These are phyloP conservation scores for Solanum paucissectum DNA, from an alignment of 257 asterid genomes.

Conservation along the genomic window DNA sequence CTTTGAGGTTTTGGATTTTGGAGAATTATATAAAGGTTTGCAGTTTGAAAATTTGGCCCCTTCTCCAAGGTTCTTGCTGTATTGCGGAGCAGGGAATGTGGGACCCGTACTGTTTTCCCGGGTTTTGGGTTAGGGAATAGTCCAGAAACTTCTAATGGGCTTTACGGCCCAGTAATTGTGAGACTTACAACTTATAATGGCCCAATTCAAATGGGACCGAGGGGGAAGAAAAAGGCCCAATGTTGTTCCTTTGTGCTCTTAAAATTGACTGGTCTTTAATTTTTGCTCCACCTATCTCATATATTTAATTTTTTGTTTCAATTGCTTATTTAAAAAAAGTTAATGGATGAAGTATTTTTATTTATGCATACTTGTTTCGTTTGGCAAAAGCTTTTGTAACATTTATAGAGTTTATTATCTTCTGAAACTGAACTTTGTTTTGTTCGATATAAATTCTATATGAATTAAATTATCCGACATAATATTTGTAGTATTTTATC, in stretches of 20 bases:
- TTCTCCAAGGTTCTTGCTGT: slow-evolving; percentile 10
- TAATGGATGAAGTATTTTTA: background rate
- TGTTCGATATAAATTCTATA: background rate
- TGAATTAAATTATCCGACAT: background rate
- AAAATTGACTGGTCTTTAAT: too few species aligned
- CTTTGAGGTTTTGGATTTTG: background rate
- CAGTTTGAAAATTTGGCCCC: slow-evolving; percentile 2
- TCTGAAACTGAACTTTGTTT: background rate
- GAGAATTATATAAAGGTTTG: slow-evolving; percentile 1
- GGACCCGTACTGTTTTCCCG: background rate
- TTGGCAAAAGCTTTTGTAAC: background rate
- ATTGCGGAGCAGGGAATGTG: background rate
- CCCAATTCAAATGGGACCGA: background rate
- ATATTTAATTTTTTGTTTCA: background rate
- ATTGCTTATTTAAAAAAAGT: background rate
- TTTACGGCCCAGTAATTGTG: background rate
- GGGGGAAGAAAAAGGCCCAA: background rate
- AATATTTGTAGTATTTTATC: background rate
- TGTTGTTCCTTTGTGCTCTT: background rate
- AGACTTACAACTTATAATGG: background rate
- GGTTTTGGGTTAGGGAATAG: background rate
- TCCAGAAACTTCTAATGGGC: background rate
- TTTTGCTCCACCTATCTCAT: too few species aligned
- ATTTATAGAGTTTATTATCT: background rate
- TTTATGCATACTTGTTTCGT: background rate